Base-by-base conservation (phyloP, 1,284 basidiomycete species). In the Malassezia caprae region DNA sequence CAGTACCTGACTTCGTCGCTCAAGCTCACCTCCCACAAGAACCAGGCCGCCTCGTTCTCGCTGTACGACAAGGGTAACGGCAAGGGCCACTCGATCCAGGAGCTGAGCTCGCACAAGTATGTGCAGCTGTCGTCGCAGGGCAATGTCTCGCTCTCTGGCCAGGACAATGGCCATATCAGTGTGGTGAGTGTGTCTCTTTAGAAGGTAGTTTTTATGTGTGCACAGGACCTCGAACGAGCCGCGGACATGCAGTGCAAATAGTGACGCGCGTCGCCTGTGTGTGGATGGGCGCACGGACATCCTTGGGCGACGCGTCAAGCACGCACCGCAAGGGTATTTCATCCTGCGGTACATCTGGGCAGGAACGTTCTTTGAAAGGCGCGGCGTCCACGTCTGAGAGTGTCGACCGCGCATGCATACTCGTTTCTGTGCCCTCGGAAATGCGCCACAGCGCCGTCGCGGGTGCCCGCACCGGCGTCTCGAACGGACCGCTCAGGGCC, bases 341-440 rank as follows among this genome's bases (percentile, higher is more conserved):
- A 12, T 39, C 37, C 12, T 39, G 37, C 19, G 37, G 37, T 10
- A 39, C 37, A 39, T 39, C 37, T 8, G 37, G 37, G 10, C 17
- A 39, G 4, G 19, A 6, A 2, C 37, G 17, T 21, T 39, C 37
- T 6, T 5, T 3, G 7, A 10, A 12, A 30, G 8, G 28, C 28
- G 8, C 28, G 10, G 28, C 7, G 11, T 12, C 32, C 32, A n/a
- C 13, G n/a, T 34, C 32, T 2, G 15, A 13, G 5, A 13, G 32
- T 8, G 17, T 39, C 21, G 37, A 2, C 6, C 15, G 37, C 32
- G 10, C 23, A 34, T 5, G 28, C 27, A 12, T 6, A 17, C 39
- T 37, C 11, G 51, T 32, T 24, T 56, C 54, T 23, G 35, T 28
- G 17, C 10, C 37, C 45, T 56, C 54, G 2, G 54, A 46, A 43